Conservation (phyloP, 2,329 filamentous ascomycete genomes). For the Chlorencoelia australis region DNA sequence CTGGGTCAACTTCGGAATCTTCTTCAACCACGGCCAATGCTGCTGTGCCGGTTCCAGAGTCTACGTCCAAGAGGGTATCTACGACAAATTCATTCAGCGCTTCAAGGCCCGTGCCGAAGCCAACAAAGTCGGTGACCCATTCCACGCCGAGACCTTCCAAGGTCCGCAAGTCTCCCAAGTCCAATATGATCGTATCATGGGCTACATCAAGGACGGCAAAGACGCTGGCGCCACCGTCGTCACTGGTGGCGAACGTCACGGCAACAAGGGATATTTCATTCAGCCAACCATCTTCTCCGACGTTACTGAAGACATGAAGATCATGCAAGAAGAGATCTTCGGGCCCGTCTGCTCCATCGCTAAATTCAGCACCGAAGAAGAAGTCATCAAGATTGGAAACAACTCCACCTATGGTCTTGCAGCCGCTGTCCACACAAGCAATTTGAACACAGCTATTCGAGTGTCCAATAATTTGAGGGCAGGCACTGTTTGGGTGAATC, state of each 20-base stretch:
- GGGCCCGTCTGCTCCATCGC: slow-evolving; percentile 61
- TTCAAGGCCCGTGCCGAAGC: slow-evolving; percentile 54
- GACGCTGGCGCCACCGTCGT: slow-evolving; percentile 54
- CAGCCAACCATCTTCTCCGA: slow-evolving; percentile 65
- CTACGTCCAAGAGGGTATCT: slow-evolving; percentile 60
- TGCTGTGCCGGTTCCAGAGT: slow-evolving; percentile 55
- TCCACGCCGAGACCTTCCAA: slow-evolving; percentile 56
- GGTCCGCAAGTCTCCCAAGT: slow-evolving; percentile 60
- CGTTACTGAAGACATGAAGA: slow-evolving; percentile 63
- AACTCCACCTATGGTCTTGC: slow-evolving; percentile 57
- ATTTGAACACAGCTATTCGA: slow-evolving; percentile 58
- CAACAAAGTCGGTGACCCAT: slow-evolving; percentile 61
- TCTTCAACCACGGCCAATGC: slow-evolving; percentile 34
- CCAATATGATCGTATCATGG: slow-evolving; percentile 63
- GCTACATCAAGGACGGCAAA: slow-evolving; percentile 54
- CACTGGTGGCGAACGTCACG: slow-evolving; percentile 55
- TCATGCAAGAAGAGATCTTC: slow-evolving; percentile 67
- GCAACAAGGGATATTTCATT: slow-evolving; percentile 61
- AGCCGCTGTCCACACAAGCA: slow-evolving; percentile 56
- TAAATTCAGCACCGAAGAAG: slow-evolving; percentile 61
- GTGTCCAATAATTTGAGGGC: slow-evolving; percentile 54
- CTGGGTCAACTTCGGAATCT: slow-evolving; percentile 45
- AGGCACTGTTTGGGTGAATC: slow-evolving; percentile 33
- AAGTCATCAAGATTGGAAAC: slow-evolving; percentile 54
- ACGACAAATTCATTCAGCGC: slow-evolving; percentile 56